Conservation (phyloP, 352 stramenopile genomes). For the Phytopythium vexans region DNA sequence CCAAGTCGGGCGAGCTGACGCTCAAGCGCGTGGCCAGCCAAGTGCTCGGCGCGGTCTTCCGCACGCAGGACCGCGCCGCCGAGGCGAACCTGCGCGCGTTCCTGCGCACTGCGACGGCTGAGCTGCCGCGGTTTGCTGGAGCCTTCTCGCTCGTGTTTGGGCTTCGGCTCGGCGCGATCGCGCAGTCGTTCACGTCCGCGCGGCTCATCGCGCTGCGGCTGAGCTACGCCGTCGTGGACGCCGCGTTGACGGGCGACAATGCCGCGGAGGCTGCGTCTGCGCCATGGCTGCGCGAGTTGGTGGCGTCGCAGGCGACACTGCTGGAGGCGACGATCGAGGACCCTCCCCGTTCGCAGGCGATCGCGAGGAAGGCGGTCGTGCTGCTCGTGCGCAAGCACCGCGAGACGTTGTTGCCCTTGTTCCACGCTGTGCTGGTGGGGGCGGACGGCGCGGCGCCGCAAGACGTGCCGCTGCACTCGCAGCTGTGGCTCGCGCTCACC, state of each 20-base stretch:
- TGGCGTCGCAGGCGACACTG: conserved; percentile 41
- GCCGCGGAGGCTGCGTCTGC: conserved; percentile 5
- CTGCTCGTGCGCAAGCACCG: conserved; percentile 44
- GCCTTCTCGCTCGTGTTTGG: conserved; percentile 49
- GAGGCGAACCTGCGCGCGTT: conserved; percentile 55
- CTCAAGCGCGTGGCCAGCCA: conserved; percentile 68
- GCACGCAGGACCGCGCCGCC: conserved; percentile 50
- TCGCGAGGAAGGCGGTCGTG: conserved; percentile 39
- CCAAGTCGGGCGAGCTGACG: conserved; percentile 48
- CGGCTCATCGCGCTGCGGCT: conserved; percentile 57
- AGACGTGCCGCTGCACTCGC: conserved; percentile 38
- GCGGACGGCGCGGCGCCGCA: conserved; percentile 19
- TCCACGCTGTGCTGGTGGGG: conserved; percentile 25
- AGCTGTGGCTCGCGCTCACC: conserved; percentile 61
- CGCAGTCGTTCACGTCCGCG: conserved; percentile 51
- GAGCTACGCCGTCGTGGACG: conserved; percentile 49
- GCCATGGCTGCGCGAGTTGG: conserved; percentile 46
- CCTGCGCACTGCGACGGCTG: conserved; percentile 23
- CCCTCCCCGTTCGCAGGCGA: conserved; percentile 32
- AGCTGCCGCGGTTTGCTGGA: conserved; percentile 42
- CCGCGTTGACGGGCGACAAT: conserved; percentile 11
- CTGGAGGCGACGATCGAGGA: conserved; percentile 60
- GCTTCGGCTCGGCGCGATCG: conserved; percentile 28
- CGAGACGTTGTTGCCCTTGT: conserved; percentile 32
- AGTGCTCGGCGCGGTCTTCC: conserved; percentile 48